Conservation (phyloP, 805 yeast genomes). For the Candida orba region DNA sequence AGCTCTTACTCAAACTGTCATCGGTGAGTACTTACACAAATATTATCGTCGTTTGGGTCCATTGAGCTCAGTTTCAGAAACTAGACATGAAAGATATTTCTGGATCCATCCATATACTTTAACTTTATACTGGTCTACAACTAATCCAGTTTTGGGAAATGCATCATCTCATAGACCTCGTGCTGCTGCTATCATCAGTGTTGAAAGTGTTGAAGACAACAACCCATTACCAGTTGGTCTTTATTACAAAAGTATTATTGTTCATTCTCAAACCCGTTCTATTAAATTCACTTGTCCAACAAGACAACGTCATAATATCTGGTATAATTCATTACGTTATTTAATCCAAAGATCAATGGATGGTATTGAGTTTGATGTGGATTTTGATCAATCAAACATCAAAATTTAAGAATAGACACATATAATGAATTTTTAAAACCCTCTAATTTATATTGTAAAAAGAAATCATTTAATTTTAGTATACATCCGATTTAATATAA, state of each 20-base stretch:
- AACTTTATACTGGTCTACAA: constrained; percentile 83
- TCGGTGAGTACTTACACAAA: constrained; percentile 86
- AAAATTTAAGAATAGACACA: neutral
- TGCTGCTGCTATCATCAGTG: constrained; percentile 73
- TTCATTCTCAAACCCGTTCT: constrained; percentile 54
- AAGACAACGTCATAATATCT: constrained; percentile 79
- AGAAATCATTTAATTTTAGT: no score
- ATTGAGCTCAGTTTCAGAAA: constrained; percentile 61
- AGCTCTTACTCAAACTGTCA: constrained; percentile 84
- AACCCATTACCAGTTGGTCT: constrained; percentile 88
- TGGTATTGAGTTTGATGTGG: constrained; percentile 41
- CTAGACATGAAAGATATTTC: constrained; percentile 85
- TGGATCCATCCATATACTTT: constrained; percentile 95
- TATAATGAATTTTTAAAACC: no score
- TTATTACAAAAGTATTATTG: constrained; percentile 74
- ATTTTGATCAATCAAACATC: constrained; percentile 10
- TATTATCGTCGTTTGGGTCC: constrained; percentile 76
- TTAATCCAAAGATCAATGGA: constrained; percentile 59
- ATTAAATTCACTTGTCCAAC: constrained; percentile 84
- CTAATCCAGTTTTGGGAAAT: constrained; percentile 69
- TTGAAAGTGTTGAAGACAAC: constrained; percentile 73
- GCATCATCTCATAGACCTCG: constrained; percentile 61
- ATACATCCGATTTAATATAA: no score
- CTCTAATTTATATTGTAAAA: no score
- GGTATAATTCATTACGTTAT: constrained; percentile 81